Base-by-base conservation (phyloP, 2,329 filamentous ascomycete genomes). In the Fonsecaea pugnacius region DNA sequence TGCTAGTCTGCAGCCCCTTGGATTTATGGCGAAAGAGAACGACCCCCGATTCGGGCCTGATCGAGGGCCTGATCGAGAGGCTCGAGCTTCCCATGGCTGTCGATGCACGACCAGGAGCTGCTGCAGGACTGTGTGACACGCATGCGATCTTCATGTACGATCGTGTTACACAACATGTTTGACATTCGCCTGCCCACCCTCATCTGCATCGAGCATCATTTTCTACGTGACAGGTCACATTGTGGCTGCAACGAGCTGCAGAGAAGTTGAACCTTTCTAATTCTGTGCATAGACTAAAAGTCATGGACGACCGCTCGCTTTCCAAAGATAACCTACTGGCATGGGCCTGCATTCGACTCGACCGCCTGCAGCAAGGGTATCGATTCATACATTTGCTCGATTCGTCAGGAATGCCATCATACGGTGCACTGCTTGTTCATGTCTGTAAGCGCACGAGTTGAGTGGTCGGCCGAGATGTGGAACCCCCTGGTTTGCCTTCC, bases 281-380 rank as follows among this genome's bases (percentile, higher is more conserved):
- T 54, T n/a, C 10, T 40, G 43, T 52, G 50, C 55, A 57, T 64
- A 88, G 86, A 70, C 91, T 98, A 81, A 92, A 96, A 71, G 83
- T 98, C 70, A 90, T 92, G 76, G 91, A 98, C 75, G 90, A 96
- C 70, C 67, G 65, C 51, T 90, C 94, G 76, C 85, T 93, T 69
- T 87, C 89, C 3, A 84, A 85, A 67, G 92, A 98, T 72, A 85
- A 89, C 64, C 77, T 96, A 62, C 89, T 92, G 10, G 92, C 90
- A 2, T 98, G 95, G 95, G 88, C 91, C 1, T 96, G 92, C 73
- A 88, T 96, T 70, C 85, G 92, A 43, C 84, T 98, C 24, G 92
- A 97, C 77, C 85, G 92, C 7, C 76, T 97, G 64, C 86, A 87
- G 65, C 79, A 84, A 36, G 94, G 95, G 0, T 90, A 91, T 70